phyloP scores from a whole-genome alignment of 176 grass and related monocot genomes.

The Zoysia japonica region DNA sequence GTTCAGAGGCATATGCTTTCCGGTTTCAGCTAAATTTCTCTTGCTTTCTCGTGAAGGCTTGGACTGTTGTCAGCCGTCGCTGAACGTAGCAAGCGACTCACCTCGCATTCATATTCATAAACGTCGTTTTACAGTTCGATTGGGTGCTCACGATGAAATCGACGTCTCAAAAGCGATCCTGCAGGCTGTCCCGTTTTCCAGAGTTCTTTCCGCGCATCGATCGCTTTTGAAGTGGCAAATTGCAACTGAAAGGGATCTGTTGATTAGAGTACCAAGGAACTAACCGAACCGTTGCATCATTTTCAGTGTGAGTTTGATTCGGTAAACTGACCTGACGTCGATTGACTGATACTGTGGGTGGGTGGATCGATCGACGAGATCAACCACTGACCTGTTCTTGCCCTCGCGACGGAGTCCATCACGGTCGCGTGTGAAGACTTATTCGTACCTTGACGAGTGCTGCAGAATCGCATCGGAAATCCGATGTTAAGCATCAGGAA shows the following conservation, averaged over 20 bases:
- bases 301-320: not conserved
- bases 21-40: not conserved
- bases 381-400: not conserved
- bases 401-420: conserved; percentile 5
- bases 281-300: not conserved
- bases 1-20: not conserved
- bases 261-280: too few relatives aligned
- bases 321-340: not conserved
- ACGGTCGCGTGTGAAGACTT: not conserved
- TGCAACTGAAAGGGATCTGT: conserved; percentile 15
- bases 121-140: not conserved
- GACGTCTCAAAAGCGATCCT: not conserved
- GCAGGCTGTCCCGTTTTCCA: not conserved
- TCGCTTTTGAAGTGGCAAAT: conserved; percentile 19
- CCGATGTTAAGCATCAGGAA: not conserved
- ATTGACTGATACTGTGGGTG: not conserved
- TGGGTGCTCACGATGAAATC: not conserved
- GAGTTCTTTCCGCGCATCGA: not conserved
- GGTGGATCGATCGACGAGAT: not conserved
- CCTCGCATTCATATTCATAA: not conserved
- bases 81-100: not conserved
- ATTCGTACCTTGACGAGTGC: not conserved
- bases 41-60: conserved; percentile 47
- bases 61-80: not conserved
- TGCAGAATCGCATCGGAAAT: too few relatives aligned